Conservation (phyloP, 2,329 filamentous ascomycete species). For the Escovopsis sp. region DNA sequence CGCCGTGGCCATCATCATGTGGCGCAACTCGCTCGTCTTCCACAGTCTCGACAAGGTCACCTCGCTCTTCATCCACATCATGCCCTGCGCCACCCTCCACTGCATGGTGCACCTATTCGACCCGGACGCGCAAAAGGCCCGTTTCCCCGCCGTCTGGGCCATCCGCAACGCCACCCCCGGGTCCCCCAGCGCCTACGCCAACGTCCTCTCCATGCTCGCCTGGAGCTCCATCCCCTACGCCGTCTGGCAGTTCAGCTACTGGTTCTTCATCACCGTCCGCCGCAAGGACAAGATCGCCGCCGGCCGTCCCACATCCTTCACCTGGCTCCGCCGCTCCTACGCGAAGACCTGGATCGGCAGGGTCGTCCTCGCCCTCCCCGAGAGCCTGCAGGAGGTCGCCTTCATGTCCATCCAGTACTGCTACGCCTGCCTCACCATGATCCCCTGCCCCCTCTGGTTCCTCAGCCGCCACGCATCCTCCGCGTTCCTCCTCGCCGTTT, state of each 20-base stretch:
- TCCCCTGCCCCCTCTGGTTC: constrained; percentile 92
- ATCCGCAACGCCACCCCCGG: constrained; percentile 57
- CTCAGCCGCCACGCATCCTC: constrained; percentile 70
- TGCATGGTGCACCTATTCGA: constrained; percentile 76
- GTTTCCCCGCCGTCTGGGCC: constrained; percentile 73
- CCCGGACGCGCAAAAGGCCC: constrained; percentile 45
- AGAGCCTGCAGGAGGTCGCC: constrained; percentile 63
- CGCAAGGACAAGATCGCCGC: constrained; percentile 93
- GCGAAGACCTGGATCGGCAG: constrained; percentile 79
- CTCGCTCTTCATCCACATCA: constrained; percentile 97
- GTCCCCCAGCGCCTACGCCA: constrained; percentile 66
- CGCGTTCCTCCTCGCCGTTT: constrained; percentile 64
- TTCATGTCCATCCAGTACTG: constrained; percentile 95
- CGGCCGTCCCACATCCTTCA: constrained; percentile 90
- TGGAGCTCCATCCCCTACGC: constrained; percentile 92
- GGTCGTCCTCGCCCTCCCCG: constrained; percentile 65
- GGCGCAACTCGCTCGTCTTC: constrained; percentile 96
- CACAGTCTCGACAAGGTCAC: constrained; percentile 98
- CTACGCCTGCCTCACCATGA: constrained; percentile 85
- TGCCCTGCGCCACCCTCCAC: constrained; percentile 90
- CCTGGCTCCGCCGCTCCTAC: constrained; percentile 88
- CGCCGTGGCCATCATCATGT: constrained; percentile 95
- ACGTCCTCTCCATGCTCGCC: constrained; percentile 68
- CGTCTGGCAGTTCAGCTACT: constrained; percentile 84
- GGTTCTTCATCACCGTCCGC: constrained; percentile 88